Percentiles rank a stretch among this genome's conserved stretches.
phyloP scores from a whole-genome alignment of 2,329 filamentous ascomycete species.

The Talaromyces funiculosus region DNA sequence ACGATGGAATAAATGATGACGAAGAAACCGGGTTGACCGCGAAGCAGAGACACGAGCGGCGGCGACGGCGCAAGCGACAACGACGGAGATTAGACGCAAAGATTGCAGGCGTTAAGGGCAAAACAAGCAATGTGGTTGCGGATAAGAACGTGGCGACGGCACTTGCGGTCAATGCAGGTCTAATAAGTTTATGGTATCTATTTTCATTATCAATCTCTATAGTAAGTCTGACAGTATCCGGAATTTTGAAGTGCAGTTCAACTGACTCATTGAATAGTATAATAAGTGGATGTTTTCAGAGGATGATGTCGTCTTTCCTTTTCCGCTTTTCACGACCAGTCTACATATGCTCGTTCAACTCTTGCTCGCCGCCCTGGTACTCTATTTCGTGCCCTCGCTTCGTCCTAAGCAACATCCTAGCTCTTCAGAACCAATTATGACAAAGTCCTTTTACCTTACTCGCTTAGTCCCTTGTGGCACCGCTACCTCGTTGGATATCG shows the following conservation, averaged over 20 bases:
- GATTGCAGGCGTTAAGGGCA: conserved; percentile 55
- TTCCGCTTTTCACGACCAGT: conserved; percentile 90
- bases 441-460: conserved; percentile 83
- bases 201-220: conserved; percentile 92
- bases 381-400: conserved; percentile 76
- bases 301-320: conserved; percentile 79
- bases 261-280: conserved; percentile 54
- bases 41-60: conserved; percentile 60
- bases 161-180: conserved; percentile 65
- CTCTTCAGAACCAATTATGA: conserved; percentile 61
- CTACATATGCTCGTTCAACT: conserved; percentile 97
- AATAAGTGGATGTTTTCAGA: conserved; percentile 99
- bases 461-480: conserved; percentile 86
- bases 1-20: conserved; percentile 73
- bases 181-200: conserved; percentile 83
- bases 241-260: conserved; percentile 2
- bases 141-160: conserved; percentile 66
- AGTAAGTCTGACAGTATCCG: conserved; percentile 48
- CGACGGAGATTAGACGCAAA: conserved; percentile 66
- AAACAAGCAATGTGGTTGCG: conserved; percentile 65
- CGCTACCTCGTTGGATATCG: conserved; percentile 92
- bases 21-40: conserved; percentile 83
- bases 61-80: conserved; percentile 60
- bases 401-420: conserved; percentile 55
- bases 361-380: conserved; percentile 65